Conservation (phyloP, 306 rosid genomes). For the Geum urbanum region DNA sequence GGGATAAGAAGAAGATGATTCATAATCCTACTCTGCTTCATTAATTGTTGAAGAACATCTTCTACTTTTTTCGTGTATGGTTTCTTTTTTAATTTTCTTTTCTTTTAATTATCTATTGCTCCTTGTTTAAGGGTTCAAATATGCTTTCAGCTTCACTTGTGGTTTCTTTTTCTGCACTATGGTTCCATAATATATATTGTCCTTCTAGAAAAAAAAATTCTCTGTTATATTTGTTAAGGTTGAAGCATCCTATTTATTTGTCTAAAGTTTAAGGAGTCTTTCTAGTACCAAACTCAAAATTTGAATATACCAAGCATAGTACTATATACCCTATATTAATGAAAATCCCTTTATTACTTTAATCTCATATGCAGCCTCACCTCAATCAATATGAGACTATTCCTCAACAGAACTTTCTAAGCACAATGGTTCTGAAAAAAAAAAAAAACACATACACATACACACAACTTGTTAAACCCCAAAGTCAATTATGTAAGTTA, state of each 20-base stretch:
- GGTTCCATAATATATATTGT: neutral
- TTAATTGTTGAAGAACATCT: neutral
- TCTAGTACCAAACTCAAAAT: neutral
- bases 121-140: neutral
- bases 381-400: neutral
- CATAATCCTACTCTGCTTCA: neutral
- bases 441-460: no score
- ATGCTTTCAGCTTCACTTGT: no score
- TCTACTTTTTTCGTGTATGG: neutral
- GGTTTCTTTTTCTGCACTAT: neutral
- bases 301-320: neutral
- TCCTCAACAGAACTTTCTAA: neutral
- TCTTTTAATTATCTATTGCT: neutral
- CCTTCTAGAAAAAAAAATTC: neutral
- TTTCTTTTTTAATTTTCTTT: neutral
- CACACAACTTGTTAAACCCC: neutral
- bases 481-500: neutral
- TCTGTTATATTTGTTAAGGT: neutral
- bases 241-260: neutral
- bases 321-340: neutral
- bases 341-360: neutral
- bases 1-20: neutral
- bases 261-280: neutral
- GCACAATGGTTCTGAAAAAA: neutral
- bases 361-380: neutral